These are phyloP conservation scores for Candida oleophila DNA, from an alignment of 805 yeast species.

Conservation along the genomic window DNA sequence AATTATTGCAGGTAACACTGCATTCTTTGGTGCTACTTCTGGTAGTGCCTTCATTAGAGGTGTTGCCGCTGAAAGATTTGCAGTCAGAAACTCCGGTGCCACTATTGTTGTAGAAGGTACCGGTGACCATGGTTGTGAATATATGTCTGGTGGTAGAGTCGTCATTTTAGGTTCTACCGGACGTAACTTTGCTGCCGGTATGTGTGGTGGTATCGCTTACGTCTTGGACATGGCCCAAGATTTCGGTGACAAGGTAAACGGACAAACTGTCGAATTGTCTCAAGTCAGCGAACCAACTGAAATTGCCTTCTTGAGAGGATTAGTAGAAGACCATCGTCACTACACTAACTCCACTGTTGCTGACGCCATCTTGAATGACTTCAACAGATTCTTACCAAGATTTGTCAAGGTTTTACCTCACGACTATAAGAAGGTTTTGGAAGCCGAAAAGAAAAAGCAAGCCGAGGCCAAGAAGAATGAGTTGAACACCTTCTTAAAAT, in stretches of 20 bases:
- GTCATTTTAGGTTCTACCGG: constrained; percentile 90
- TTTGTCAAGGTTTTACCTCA: constrained; percentile 91
- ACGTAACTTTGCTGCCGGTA: constrained; percentile 94
- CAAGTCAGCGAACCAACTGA: constrained; percentile 82
- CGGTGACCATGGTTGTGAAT: constrained; percentile 99
- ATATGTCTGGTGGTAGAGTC: constrained; percentile 99
- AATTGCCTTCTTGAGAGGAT: constrained; percentile 88
- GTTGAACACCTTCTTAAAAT: constrained; percentile 61
- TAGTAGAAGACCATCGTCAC: constrained; percentile 93
- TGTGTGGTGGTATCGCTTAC: constrained; percentile 99
- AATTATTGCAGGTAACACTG: constrained; percentile 94
- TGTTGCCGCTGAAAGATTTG: constrained; percentile 97
- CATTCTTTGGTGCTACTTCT: constrained; percentile 96
- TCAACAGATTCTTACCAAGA: constrained; percentile 82
- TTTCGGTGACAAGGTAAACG: constrained; percentile 75
- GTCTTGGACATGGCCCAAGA: constrained; percentile 95
- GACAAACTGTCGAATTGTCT: constrained; percentile 77
- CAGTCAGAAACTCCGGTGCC: constrained; percentile 98
- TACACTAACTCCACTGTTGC: constrained; percentile 93
- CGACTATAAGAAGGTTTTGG: constrained; percentile 89
- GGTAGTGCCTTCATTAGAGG: constrained; percentile 95
- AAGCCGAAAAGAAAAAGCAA: constrained; percentile 63
- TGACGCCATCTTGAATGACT: constrained; percentile 74
- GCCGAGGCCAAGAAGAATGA: constrained; percentile 68
- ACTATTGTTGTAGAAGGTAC: constrained; percentile 94